Evolutionary conservation across 345 rosid genomes (phyloP).

Genomic region (Pugionium dolabratum): DNA sequence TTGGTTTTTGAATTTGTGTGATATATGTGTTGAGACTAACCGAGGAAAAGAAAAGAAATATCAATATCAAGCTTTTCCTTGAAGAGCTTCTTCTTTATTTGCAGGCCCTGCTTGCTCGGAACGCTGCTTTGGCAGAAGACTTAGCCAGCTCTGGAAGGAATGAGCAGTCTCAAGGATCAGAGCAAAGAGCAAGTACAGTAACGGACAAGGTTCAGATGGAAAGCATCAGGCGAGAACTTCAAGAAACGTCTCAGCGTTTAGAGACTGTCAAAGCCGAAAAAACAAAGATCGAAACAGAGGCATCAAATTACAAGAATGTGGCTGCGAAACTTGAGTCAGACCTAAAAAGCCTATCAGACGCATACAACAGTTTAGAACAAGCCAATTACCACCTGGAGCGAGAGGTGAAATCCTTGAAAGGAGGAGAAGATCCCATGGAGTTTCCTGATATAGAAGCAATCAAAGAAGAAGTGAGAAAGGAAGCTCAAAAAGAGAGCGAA

Average conservation of each 20-base stretch:
- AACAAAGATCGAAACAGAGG: slow-evolving; percentile 64
- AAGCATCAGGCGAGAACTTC: slow-evolving; percentile 78
- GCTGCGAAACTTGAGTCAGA: slow-evolving; percentile 85
- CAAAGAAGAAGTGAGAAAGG: slow-evolving; percentile 86
- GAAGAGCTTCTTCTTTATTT: slow-evolving; percentile 22
- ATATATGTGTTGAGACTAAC: too few relatives aligned
- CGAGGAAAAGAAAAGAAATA: neutral
- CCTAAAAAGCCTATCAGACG: slow-evolving; percentile 78
- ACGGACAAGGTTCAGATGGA: slow-evolving; percentile 69
- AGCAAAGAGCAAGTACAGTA: slow-evolving; percentile 53
- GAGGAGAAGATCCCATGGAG: slow-evolving; percentile 47
- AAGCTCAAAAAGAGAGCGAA: slow-evolving; percentile 95
- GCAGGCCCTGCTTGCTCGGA: slow-evolving; percentile 82
- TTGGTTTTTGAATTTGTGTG: too few relatives aligned
- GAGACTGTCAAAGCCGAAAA: slow-evolving; percentile 77
- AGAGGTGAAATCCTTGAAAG: slow-evolving; percentile 74
- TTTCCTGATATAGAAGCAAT: slow-evolving; percentile 61
- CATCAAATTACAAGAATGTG: slow-evolving; percentile 61
- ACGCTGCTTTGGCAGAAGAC: slow-evolving; percentile 85
- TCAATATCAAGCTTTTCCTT: slow-evolving; percentile 5
- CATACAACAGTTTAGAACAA: slow-evolving; percentile 88
- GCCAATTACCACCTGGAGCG: slow-evolving; percentile 73
- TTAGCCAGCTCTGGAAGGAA: slow-evolving; percentile 66
- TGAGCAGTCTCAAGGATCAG: slow-evolving; percentile 53
- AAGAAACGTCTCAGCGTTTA: slow-evolving; percentile 68